phyloP scores from a whole-genome alignment of 352 stramenopile genomes.

The Blastocystis sp. region DNA sequence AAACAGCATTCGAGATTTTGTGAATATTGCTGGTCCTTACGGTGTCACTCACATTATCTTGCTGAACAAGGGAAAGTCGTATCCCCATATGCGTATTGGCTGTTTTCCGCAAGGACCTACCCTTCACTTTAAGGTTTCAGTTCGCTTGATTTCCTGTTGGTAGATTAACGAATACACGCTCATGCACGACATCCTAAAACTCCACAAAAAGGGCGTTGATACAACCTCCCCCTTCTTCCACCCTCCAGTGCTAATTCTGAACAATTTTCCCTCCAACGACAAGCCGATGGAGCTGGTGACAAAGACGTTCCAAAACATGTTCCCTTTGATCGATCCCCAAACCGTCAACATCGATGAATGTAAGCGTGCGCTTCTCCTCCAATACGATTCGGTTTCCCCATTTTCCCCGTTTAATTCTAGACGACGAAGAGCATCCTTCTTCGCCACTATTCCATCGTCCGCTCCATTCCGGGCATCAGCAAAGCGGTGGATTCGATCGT shows the following conservation, averaged over 20 bases:
- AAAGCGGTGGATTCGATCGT: constrained; percentile 9
- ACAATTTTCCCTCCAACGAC: constrained; percentile 89
- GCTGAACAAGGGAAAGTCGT: constrained; percentile 82
- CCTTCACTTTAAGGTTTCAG: constrained; percentile 65
- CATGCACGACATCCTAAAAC: constrained; percentile 43
- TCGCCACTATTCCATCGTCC: constrained; percentile 12
- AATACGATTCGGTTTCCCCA: constrained; percentile 78
- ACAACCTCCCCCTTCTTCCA: constrained; percentile 81
- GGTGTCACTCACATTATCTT: constrained; percentile 92
- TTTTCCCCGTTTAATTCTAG: not conserved
- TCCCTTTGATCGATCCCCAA: constrained; percentile 91
- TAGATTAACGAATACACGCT: constrained; percentile 52
- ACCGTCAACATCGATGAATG: constrained; percentile 90
- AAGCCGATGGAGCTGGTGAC: constrained; percentile 81
- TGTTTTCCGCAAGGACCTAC: constrained; percentile 86
- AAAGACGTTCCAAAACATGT: constrained; percentile 99
- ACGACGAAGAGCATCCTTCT: constrained; percentile 21
- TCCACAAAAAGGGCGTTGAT: constrained; percentile 62
- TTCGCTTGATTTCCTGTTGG: constrained; percentile 64
- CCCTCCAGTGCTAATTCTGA: constrained; percentile 88
- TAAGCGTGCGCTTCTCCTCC: constrained; percentile 89
- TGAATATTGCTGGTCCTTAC: constrained; percentile 78
- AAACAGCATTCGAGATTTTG: constrained; percentile 82
- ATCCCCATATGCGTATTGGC: constrained; percentile 85
- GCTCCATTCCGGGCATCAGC: not conserved